Evolutionary conservation across 768 basidiomycete species (phyloP), one percentile per base, ranked within the genome.

Genomic region (Tylopilus intermedius): DNA sequence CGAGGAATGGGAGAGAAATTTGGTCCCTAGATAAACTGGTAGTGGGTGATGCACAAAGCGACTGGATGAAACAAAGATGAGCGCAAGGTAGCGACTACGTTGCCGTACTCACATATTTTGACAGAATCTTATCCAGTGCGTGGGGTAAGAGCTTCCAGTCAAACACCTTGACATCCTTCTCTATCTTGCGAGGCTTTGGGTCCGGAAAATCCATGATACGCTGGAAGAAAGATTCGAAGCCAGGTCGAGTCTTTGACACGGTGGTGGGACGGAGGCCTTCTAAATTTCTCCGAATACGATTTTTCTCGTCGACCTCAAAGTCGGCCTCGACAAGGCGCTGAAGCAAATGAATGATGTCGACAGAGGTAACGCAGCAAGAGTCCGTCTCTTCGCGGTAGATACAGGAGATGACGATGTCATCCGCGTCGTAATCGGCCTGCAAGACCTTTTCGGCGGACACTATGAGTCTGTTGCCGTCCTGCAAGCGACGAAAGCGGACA

Each of bases 251-350:
- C 74, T 96, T 99, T 27, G 88, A 88, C 4, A 97, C 84, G 1
- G 94, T 96, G 50, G 82, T 86, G 1, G 95, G 95, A 47, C 85
- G 79, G 64, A 96, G 87, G 24, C 90, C 91, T 68, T 99, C 94
- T 29, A 99, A 75, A 69, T 98, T 98, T 51, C 94, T 80, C 56
- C 95, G 77, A 61, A 97, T 95, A 48, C 95, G 78, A 63, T 97
- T 97, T 78, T 95, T 97, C 77, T 97, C 95, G 70, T 96, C 93
- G 45, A 96, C 88, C 29, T 84, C 85, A 64, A 96, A 94, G 46
- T 86, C 78, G 3, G 73, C 72, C 41, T 87, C 90, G 38, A 82
- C 78, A 45, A 88, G 72, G 2, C 79, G 78, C 72, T 97, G 92
- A 49, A 98, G 81, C 29, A 98, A 79, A 67, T 87, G 90, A 62